Base-by-base conservation (phyloP, 1,284 basidiomycete genomes). In the Takashimella koratensis region DNA sequence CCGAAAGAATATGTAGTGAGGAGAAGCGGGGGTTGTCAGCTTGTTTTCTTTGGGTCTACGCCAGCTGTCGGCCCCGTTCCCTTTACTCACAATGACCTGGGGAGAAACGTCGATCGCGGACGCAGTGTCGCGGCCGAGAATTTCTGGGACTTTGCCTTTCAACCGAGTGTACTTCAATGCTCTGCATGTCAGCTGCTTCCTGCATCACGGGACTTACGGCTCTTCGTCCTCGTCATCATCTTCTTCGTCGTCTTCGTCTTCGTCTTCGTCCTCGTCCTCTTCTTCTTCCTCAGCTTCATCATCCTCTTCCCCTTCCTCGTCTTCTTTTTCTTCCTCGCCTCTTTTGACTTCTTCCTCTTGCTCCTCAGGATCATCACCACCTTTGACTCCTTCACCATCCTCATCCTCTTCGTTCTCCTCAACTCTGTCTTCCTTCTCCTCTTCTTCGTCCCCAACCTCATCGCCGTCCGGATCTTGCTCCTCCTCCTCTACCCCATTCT, bases 131-230 rank as follows among this genome's bases (percentile, higher is more conserved):
- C 88, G 91, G 75, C 84, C 84, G 47, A 97, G 81, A n/a, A 97
- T 77, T 63, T 91, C 88, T 2, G 83, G 82, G 41, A 88, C 79
- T 2, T 83, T 79, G 4, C 89, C 89, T 43, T 83, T 82, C 49
- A 98, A 81, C 44, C 88, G 81, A 60, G 88, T 85, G 71, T 98
- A 98, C 72, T 98, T 98, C 67, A 98, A 81, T 0, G 88, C 83
- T 45, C 75, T 77, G 56, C 6, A 36, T 8, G 16, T 36, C 30
- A 36, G 30, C 16, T 8, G 8, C 0, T 4, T 16, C 20, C 19
- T 22, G 10, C 16, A 21, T 43, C 20, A 8, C 5, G 23, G 2
- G n/a, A 51, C 67, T 57, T 45, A 72, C 71, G 75, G 74, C 52
- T 73, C 75, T 54, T 75, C 72, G 10, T 76, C 75, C n/a, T 70